Evolutionary conservation across 179 eudicot genomes (phyloP).

Genomic region (Amaranthus tricolor): DNA sequence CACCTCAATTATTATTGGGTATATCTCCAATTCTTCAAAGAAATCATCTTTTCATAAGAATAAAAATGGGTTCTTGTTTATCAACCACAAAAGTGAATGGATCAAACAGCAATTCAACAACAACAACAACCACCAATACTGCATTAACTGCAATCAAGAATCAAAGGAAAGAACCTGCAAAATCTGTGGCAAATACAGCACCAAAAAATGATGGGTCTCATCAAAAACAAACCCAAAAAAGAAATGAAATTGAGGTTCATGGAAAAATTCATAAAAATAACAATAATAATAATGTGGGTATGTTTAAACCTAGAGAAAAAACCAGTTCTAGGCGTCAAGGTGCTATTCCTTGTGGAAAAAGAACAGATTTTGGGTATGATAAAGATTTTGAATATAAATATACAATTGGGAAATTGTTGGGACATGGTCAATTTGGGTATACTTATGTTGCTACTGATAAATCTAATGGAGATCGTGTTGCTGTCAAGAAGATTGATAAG

Average conservation of each 20-base stretch:
- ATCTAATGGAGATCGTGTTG: conserved; percentile 77
- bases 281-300: conserved; percentile 13
- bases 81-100: conserved; percentile 68
- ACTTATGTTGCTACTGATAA: conserved; percentile 85
- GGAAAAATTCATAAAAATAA: background rate
- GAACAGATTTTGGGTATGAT: conserved; percentile 87
- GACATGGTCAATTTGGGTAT: conserved; percentile 98
- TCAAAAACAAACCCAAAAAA: conserved; percentile 17
- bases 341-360: conserved; percentile 63
- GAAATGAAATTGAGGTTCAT: conserved; percentile 24
- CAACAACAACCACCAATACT: conserved; percentile 33
- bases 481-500: conserved; percentile 94
- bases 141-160: conserved; percentile 19
- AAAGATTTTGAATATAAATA: conserved; percentile 69
- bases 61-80: conserved; percentile 72
- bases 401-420: conserved; percentile 80
- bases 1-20: background rate
- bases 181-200: conserved; percentile 15
- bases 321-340: conserved; percentile 34
- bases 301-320: conserved; percentile 23
- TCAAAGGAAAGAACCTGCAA: conserved; percentile 29
- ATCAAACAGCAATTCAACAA: conserved; percentile 58
- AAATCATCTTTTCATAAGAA: background rate
- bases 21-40: background rate
- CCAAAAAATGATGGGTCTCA: conserved; percentile 14